phyloP scores from a whole-genome alignment of 495 filamentous ascomycete genomes.

The Aspergillus wentii region DNA sequence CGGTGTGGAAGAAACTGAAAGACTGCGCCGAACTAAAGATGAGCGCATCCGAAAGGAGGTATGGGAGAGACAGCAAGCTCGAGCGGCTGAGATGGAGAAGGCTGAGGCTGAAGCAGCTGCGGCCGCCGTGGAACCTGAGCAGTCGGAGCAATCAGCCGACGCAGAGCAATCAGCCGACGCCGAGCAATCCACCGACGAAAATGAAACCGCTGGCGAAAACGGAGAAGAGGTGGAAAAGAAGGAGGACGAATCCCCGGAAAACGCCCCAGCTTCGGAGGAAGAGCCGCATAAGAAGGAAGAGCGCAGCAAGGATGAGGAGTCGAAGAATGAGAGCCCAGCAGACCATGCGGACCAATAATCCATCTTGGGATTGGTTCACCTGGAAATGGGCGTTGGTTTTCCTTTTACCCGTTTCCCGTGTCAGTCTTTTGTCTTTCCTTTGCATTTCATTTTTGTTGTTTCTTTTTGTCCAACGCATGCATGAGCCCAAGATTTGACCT shows the following conservation, averaged over 20 bases:
- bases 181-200: neutral
- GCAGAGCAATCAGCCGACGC: conserved; percentile 1
- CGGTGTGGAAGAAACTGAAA: conserved; percentile 88
- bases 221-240: conserved; percentile 1
- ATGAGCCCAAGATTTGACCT: too few relatives aligned
- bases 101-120: conserved; percentile 11
- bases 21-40: conserved; percentile 78
- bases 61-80: conserved; percentile 64
- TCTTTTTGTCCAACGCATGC: too few relatives aligned
- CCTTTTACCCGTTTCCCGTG: too few relatives aligned
- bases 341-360: too few relatives aligned
- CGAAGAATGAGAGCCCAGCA: too few relatives aligned
- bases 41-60: conserved; percentile 82
- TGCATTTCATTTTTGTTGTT: too few relatives aligned
- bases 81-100: conserved; percentile 40
- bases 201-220: neutral
- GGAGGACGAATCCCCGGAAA: neutral
- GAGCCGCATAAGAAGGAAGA: neutral
- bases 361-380: too few relatives aligned
- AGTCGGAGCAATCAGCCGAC: conserved; percentile 16
- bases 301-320: conserved; percentile 1
- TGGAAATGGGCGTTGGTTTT: too few relatives aligned
- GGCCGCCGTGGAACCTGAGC: conserved; percentile 19
- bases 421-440: too few relatives aligned
- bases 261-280: conserved; percentile 1